Evolutionary conservation across 2,329 filamentous ascomycete genomes (phyloP).

Genomic region (Claviceps digitariae): DNA sequence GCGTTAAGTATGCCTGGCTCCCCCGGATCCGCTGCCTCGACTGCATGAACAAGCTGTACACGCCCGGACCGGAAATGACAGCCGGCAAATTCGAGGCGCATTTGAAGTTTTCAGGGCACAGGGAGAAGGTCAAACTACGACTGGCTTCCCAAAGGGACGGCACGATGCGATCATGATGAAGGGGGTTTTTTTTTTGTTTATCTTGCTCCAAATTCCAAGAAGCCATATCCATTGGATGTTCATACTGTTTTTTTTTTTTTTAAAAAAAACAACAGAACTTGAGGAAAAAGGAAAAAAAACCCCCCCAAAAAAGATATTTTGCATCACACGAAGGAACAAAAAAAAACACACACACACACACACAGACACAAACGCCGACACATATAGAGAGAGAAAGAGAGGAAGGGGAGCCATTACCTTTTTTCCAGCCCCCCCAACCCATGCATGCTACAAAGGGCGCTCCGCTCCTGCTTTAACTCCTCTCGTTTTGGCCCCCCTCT

Average conservation of each 20-base stretch:
- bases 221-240: background rate
- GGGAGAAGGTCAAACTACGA: slow-evolving; percentile 45
- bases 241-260: background rate
- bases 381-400: too few relatives aligned
- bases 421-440: too few relatives aligned
- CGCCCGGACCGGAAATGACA: slow-evolving; percentile 70
- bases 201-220: background rate
- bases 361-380: too few relatives aligned
- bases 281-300: too few relatives aligned
- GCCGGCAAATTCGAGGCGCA: slow-evolving; percentile 90
- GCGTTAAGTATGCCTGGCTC: slow-evolving; percentile 68
- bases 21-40: slow-evolving; percentile 86
- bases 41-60: slow-evolving; percentile 89
- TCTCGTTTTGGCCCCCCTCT: too few relatives aligned
- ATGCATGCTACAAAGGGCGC: too few relatives aligned
- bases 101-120: slow-evolving; percentile 70
- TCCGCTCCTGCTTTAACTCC: too few relatives aligned
- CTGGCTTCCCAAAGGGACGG: slow-evolving; percentile 13
- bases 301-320: too few relatives aligned
- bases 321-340: background rate
- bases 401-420: too few relatives aligned
- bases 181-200: background rate
- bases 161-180: slow-evolving; percentile 1
- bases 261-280: too few relatives aligned
- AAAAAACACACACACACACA: too few relatives aligned